Evolutionary conservation across 208 protist species (phyloP), one percentile per base, ranked within the genome.

Genomic region (Leishmania guyanensis): DNA sequence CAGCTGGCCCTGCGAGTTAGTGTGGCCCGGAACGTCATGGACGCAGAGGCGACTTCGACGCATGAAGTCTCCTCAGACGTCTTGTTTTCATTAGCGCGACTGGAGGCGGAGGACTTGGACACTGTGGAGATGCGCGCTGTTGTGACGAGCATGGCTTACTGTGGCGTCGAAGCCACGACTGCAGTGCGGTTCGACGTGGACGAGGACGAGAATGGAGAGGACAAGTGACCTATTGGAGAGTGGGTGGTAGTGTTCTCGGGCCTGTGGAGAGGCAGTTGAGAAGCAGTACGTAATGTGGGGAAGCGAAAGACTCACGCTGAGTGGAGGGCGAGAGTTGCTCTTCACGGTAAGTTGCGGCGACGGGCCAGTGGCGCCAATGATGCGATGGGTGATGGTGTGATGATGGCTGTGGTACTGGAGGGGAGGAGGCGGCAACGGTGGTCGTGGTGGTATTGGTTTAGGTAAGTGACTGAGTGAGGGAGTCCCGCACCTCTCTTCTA

Each of bases 21-120:
- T 22, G 9, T 46, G 16, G 74, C 26, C 10, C 65, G 36, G 22
- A 22, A 3, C 4, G 29, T 56, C 3, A 9, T 6, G 2, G 53
- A 17, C 33, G 70, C 79, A 14, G 50, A 70, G 20, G 12, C 62
- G 51, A 6, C 68, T 0, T 62, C 84, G 22, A 71, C 58, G 0
- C 74, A 80, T 68, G 54, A 54, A 6, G 33, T 88, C 64, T 39
- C 50, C 43, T 71, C 78, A 5, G 54, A 87, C 36, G 22, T 90
- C 14, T 80, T 84, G 36, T 84, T 90, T 33, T 80, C 87, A 0
- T 51, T 90, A 36, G 79, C 80, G 16, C 58, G 73, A 39, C 75
- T 90, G 3, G 87, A 90, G 66, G 36, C 70, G 39, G 78, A 80
- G 5, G 85, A 91, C 53, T 64, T 91, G 62, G 82, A 88, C 17